These are phyloP conservation scores for Hanseniaspora uvarum DNA, from an alignment of 1,139 yeast genomes.

Conservation along the genomic window DNA sequence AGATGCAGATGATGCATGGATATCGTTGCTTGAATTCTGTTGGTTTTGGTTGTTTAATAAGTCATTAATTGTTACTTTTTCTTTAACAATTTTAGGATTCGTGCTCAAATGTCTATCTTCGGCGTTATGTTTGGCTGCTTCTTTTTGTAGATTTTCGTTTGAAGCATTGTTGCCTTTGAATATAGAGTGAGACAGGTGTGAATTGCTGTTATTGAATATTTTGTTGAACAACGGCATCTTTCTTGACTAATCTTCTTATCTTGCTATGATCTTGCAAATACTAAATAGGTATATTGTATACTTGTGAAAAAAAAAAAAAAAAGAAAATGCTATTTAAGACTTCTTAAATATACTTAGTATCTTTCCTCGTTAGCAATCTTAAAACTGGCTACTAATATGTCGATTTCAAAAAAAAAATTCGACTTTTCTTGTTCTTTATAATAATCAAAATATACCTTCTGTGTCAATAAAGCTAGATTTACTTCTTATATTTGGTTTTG, in stretches of 20 bases:
- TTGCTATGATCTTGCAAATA: no score
- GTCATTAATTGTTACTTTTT: constrained; percentile 14
- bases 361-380: no score
- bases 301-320: not conserved
- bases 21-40: not conserved
- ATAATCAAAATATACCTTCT: no score
- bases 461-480: no score
- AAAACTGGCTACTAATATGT: no score
- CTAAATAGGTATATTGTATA: no score
- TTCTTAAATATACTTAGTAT: no score
- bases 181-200: not conserved
- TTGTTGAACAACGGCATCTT: constrained; percentile 15
- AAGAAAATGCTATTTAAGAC: no score
- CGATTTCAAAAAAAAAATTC: no score
- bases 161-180: not conserved
- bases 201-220: constrained; percentile 6
- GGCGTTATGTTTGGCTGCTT: not conserved
- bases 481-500: no score
- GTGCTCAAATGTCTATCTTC: not conserved
- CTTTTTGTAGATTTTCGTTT: not conserved
- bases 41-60: constrained; percentile 6
- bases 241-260: no score
- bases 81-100: constrained; percentile 7
- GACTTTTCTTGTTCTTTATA: no score
- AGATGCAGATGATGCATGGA: not conserved